These are phyloP conservation scores for Prunus mongolica DNA, from an alignment of 306 rosid species.

Conservation along the genomic window DNA sequence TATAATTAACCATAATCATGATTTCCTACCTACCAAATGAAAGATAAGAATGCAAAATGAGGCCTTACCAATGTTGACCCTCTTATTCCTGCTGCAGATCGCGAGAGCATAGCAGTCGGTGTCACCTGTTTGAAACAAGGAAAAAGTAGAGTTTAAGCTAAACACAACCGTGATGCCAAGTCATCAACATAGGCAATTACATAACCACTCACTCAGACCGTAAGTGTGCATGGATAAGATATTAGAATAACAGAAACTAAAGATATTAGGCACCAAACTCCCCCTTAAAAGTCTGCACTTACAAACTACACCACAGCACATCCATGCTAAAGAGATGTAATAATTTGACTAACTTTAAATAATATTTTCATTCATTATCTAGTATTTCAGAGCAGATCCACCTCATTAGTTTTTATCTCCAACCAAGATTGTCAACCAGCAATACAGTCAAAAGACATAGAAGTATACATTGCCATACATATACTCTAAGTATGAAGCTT, in stretches of 20 bases:
- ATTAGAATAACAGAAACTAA: background rate
- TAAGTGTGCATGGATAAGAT: background rate
- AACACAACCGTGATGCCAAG: background rate
- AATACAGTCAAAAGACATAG: background rate
- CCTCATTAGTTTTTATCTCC: background rate
- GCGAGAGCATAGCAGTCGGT: slow-evolving; percentile 86
- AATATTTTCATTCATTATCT: background rate
- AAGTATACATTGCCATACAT: background rate
- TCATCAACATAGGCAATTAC: background rate
- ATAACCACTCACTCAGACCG: background rate
- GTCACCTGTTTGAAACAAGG: slow-evolving; percentile 67
- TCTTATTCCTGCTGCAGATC: slow-evolving; percentile 90
- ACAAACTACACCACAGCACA: background rate
- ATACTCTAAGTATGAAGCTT: background rate
- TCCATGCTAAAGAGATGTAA: background rate
- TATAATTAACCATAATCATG: background rate
- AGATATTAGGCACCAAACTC: background rate
- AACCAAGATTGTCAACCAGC: background rate
- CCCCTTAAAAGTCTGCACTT: background rate
- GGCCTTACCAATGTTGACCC: slow-evolving; percentile 78
- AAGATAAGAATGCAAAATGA: background rate
- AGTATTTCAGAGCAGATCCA: background rate
- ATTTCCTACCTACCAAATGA: background rate
- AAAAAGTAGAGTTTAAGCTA: background rate
- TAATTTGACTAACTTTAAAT: background rate